Conservation (phyloP, 2,329 filamentous ascomycete species). For the Ophiocordyceps camponoti-saundersi region DNA sequence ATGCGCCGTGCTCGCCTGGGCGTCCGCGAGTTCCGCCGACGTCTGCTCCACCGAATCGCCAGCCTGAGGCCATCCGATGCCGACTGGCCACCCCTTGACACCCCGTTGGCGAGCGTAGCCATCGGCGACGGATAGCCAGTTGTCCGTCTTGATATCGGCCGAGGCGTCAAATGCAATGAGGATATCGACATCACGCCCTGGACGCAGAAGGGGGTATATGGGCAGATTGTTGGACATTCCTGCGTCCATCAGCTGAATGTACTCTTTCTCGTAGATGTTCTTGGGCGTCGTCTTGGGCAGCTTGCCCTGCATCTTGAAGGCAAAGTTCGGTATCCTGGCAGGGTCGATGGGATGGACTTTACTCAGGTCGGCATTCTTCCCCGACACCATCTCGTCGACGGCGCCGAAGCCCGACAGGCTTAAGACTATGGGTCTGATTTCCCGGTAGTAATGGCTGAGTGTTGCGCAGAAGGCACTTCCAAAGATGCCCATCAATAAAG, state of each 20-base stretch:
- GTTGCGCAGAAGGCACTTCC: conserved; percentile 94
- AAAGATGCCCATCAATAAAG: conserved; percentile 84
- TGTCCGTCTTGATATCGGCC: conserved; percentile 82
- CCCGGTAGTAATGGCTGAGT: conserved; percentile 87
- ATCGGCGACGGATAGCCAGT: conserved; percentile 89
- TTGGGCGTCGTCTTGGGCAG: conserved; percentile 64
- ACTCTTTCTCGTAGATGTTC: conserved; percentile 51
- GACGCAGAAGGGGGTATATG: conserved; percentile 82
- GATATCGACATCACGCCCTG: conserved; percentile 76
- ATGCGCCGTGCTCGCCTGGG: conserved; percentile 40
- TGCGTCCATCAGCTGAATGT: conserved; percentile 83
- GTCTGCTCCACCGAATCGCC: conserved; percentile 41
- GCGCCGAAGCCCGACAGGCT: conserved; percentile 58
- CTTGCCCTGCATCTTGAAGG: conserved; percentile 59
- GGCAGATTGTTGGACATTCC: conserved; percentile 98
- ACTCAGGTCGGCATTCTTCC: conserved; percentile 65
- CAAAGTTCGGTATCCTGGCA: conserved; percentile 78
- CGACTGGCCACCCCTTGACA: conserved; percentile 87
- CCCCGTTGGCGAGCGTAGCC: conserved; percentile 82
- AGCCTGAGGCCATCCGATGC: conserved; percentile 75
- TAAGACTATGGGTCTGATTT: conserved; percentile 68
- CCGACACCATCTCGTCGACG: conserved; percentile 69
- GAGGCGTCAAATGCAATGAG: conserved; percentile 89
- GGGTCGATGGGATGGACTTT: conserved; percentile 94
- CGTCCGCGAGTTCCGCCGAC: conserved; percentile 44